phyloP scores from a whole-genome alignment of 2,329 filamentous ascomycete genomes.

The Aureobasidium zeae region DNA sequence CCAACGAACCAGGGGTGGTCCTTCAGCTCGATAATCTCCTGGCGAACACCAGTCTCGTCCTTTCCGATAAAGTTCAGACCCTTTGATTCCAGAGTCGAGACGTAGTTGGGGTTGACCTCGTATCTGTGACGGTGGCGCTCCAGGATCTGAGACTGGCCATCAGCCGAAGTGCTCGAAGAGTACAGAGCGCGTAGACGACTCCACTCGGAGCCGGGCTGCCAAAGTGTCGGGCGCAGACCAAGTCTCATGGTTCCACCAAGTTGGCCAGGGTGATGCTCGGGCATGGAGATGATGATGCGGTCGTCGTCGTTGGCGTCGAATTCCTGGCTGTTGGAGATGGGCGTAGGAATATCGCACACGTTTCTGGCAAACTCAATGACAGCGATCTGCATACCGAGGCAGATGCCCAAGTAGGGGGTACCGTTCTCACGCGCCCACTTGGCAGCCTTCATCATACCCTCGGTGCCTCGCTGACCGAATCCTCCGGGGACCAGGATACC shows the following conservation, averaged over 20 bases:
- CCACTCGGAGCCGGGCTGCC: constrained; percentile 69
- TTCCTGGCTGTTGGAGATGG: constrained; percentile 47
- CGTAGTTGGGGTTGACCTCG: constrained; percentile 75
- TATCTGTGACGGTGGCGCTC: constrained; percentile 86
- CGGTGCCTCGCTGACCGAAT: constrained; percentile 71
- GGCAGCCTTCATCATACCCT: constrained; percentile 84
- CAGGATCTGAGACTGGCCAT: constrained; percentile 32
- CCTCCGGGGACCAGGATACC: constrained; percentile 63
- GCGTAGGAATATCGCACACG: constrained; percentile 51
- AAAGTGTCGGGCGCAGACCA: constrained; percentile 63
- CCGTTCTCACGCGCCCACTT: constrained; percentile 78
- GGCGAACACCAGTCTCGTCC: constrained; percentile 66
- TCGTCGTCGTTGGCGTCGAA: constrained; percentile 52
- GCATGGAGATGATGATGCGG: constrained; percentile 82
- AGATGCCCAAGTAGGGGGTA: constrained; percentile 79
- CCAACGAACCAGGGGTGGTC: constrained; percentile 79
- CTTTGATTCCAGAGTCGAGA: constrained; percentile 56
- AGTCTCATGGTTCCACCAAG: constrained; percentile 84
- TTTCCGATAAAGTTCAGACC: constrained; percentile 72
- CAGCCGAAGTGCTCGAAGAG: constrained; percentile 40
- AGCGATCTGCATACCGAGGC: constrained; percentile 85
- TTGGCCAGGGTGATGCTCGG: constrained; percentile 67
- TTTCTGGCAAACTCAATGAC: constrained; percentile 82
- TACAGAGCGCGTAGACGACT: constrained; percentile 69
- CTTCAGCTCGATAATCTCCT: constrained; percentile 75